These are phyloP conservation scores for Rhizoctonia solani DNA, from an alignment of 1,284 basidiomycete species.

Conservation along the genomic window DNA sequence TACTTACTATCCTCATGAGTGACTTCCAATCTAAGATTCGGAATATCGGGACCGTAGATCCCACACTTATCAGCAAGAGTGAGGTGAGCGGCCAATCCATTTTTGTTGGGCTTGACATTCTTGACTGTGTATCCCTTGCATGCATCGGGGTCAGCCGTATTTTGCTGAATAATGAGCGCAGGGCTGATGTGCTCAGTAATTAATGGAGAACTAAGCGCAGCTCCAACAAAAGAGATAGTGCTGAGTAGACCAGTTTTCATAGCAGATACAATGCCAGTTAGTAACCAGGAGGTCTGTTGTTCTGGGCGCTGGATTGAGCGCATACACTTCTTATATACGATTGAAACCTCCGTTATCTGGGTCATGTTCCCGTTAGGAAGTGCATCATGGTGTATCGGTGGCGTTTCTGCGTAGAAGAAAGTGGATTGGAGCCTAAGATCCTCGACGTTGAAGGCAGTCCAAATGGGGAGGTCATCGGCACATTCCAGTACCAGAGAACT, in stretches of 20 bases:
- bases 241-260: conserved; percentile 16
- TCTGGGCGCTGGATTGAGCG: too few relatives aligned
- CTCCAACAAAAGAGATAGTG: conserved; percentile 14
- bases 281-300: too few relatives aligned
- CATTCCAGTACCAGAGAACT: too few relatives aligned
- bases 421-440: too few relatives aligned
- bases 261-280: background rate
- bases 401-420: too few relatives aligned
- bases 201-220: conserved; percentile 4
- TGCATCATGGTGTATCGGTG: too few relatives aligned
- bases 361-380: too few relatives aligned
- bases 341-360: too few relatives aligned
- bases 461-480: too few relatives aligned
- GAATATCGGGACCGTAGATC: conserved; percentile 71
- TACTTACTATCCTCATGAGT: conserved; percentile 66
- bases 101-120: conserved; percentile 51
- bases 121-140: conserved; percentile 57
- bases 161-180: conserved; percentile 15
- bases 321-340: too few relatives aligned
- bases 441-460: too few relatives aligned
- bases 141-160: conserved; percentile 31
- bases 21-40: conserved; percentile 64
- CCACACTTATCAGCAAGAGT: conserved; percentile 65
- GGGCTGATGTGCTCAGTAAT: background rate
- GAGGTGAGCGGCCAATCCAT: conserved; percentile 41